These are phyloP conservation scores for Aphanomyces cochlioides DNA, from an alignment of 352 stramenopile genomes.

Conservation along the genomic window DNA sequence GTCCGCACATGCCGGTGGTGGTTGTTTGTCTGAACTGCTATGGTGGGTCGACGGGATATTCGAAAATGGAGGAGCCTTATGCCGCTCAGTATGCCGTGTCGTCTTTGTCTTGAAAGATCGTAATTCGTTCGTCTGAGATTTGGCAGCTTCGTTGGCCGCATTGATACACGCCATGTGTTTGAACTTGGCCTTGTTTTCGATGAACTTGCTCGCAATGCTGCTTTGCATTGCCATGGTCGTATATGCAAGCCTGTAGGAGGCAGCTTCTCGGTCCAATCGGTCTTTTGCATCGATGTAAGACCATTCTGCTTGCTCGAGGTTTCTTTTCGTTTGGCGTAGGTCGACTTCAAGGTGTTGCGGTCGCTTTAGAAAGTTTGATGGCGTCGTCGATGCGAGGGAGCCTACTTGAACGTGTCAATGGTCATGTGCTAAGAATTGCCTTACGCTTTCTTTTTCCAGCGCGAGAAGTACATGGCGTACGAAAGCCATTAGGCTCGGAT, in stretches of 20 bases:
- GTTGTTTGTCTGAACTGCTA: too few species aligned
- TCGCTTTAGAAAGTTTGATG: not conserved
- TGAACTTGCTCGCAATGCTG: not conserved
- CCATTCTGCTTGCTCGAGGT: not conserved
- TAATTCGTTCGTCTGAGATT: not conserved
- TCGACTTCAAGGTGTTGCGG: not conserved
- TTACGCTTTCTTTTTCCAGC: slow-evolving; percentile 4
- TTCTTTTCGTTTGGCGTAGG: not conserved
- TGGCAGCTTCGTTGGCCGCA: not conserved
- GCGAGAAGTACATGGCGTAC: not conserved
- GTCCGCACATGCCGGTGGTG: not conserved
- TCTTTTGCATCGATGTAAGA: not conserved
- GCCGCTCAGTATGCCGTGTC: too few species aligned
- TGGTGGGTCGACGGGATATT: not conserved
- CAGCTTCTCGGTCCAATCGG: not conserved
- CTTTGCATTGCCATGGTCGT: not conserved
- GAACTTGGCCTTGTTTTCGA: not conserved
- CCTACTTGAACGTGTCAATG: not conserved
- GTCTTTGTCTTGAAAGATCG: too few species aligned
- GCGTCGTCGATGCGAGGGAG: not conserved
- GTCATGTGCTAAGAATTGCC: not conserved
- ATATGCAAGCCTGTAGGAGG: not conserved
- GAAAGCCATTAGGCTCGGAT: too few species aligned
- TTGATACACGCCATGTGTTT: not conserved
- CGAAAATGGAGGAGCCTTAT: not conserved